These are phyloP conservation scores for Coemansia asiatica DNA, from an alignment of 192 early-diverging fungal genomes.

Conservation along the genomic window DNA sequence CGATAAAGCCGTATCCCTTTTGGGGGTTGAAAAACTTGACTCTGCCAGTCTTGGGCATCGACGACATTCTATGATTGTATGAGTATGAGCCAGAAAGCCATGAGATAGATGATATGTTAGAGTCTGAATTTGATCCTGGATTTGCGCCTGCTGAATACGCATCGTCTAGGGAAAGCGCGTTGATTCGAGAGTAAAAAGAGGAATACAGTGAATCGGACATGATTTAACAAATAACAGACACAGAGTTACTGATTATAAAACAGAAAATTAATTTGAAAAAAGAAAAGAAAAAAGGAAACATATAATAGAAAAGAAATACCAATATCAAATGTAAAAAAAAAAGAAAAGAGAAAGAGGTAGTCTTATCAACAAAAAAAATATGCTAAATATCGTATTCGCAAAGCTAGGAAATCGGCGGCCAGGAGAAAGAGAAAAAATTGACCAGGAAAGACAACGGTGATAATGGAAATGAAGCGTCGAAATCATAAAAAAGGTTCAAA, in stretches of 20 bases:
- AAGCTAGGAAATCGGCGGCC: too few species aligned
- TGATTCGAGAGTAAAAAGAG: slow-evolving; percentile 11
- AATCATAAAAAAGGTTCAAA: too few species aligned
- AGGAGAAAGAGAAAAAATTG: too few species aligned
- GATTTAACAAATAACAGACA: neutral
- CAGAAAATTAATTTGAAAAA: slow-evolving; percentile 1
- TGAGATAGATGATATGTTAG: slow-evolving; percentile 3
- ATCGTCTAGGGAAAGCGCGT: neutral
- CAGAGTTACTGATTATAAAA: neutral
- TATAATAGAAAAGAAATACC: neutral
- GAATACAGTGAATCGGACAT: slow-evolving; percentile 10
- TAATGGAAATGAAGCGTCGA: too few species aligned
- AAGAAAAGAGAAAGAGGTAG: slow-evolving; percentile 4
- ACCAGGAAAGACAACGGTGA: too few species aligned
- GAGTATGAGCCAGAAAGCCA: slow-evolving; percentile 3
- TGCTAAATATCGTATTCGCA: too few species aligned
- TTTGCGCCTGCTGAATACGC: neutral
- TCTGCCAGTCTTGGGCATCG: slow-evolving; percentile 23
- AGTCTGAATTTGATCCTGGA: neutral
- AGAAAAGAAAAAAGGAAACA: neutral
- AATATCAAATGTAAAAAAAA: neutral
- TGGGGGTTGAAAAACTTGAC: slow-evolving; percentile 88
- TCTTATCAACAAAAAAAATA: too few species aligned
- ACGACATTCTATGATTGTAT: slow-evolving; percentile 23
- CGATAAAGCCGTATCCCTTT: slow-evolving; percentile 90